Evolutionary conservation across 1,284 basidiomycete species (phyloP).

Genomic region (Cystobasidium slooffiae): DNA sequence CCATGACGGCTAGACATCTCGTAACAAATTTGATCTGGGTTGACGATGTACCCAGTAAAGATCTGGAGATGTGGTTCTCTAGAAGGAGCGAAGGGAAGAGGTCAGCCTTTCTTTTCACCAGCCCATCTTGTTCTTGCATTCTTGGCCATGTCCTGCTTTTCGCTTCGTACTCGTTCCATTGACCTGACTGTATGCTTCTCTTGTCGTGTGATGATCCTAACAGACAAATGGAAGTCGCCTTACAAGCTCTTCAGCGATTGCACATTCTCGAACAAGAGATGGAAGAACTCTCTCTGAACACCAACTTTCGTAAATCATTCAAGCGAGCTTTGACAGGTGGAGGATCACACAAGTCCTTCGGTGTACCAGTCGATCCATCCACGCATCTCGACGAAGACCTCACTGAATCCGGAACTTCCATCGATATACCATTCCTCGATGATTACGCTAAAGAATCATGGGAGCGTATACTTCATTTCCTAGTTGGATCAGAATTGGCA

Average conservation of each 20-base stretch:
- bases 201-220: conserved; percentile 2
- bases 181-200: not conserved
- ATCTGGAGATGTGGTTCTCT: conserved; percentile 82
- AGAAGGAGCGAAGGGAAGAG: conserved; percentile 68
- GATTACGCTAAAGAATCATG: conserved; percentile 86
- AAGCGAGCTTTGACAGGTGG: conserved; percentile 79
- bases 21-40: conserved; percentile 92
- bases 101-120: conserved; percentile 59
- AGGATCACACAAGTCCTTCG: conserved; percentile 88
- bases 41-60: conserved; percentile 71
- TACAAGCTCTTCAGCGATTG: conserved; percentile 69
- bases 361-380: conserved; percentile 69
- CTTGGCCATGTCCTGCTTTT: not conserved
- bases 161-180: not conserved
- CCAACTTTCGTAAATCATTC: conserved; percentile 68
- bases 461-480: conserved; percentile 98
- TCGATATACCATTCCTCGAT: conserved; percentile 60
- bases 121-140: too few relatives aligned
- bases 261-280: conserved; percentile 66
- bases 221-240: conserved; percentile 73
- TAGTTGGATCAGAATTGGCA: conserved; percentile 77
- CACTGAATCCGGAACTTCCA: conserved; percentile 5
- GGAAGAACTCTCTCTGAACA: conserved; percentile 64
- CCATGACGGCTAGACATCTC: conserved; percentile 83
- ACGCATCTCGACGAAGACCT: conserved; percentile 59